Evolutionary conservation across 1,284 basidiomycete genomes (phyloP), one percentile per base, ranked within the genome.

Genomic region (Pterulicium gracile): DNA sequence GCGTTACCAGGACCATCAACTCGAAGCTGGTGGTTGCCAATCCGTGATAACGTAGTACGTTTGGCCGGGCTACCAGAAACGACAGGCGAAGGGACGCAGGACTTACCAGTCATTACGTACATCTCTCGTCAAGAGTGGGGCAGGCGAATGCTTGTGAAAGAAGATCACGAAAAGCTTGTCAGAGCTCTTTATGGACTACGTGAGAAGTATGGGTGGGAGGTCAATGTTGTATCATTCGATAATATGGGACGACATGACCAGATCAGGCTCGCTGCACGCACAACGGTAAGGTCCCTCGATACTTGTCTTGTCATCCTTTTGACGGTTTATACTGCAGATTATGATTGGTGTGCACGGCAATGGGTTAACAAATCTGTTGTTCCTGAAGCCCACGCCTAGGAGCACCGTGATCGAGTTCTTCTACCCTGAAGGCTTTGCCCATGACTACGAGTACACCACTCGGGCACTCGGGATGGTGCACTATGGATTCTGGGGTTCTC

Each of bases 321-420:
- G 41, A 20, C 20, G 41, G 13, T 3, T n/a, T 42, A 40, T 45
- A 36, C 42, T 7, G 4, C 34, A 90, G 84, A 83, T 91, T 54
- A 74, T 91, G 76, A 81, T 90, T 74, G 88, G 88, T 48, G 81
- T 92, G 14, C 89, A 93, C 56, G 89, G 89, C 5, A 89, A 91
- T 58, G 89, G 88, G 39, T 62, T 93, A 27, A 90, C 89, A 0
- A 75, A 85, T 10, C 67, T 90, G 1, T 58, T 92, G 3, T 93
- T 88, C 88, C 90, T 92, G 88, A 78, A 81, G 21, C 85, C 86
- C 1, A 75, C 73, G 1, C 76, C 76, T 7, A 68, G 79, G 14
- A 72, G 82, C 15, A 88, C 86, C 0, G 85, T 91, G 42, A 89
- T 93, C 64, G 90, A 94, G 58, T 90, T 93, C 62, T 91, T 92